These are phyloP conservation scores for Vitellaria paradoxa DNA, from an alignment of 179 eudicot species.

Conservation along the genomic window DNA sequence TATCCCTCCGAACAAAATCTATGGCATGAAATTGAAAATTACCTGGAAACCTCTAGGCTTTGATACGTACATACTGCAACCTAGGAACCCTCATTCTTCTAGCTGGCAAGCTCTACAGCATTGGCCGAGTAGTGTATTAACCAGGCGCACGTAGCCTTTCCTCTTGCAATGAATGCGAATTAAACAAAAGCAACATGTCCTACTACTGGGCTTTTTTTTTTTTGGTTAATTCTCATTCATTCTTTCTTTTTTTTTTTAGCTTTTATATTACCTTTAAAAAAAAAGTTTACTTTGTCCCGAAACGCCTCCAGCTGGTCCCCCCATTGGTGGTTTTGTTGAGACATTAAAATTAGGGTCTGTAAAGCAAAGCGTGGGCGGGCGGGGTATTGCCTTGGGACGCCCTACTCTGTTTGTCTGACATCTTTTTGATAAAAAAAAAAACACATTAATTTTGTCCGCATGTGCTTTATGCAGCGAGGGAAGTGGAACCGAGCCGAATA, in stretches of 20 bases:
- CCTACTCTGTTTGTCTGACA: not conserved
- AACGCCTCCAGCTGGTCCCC: not conserved
- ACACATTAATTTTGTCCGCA: not conserved
- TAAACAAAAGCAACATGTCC: not conserved
- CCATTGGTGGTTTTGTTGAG: not conserved
- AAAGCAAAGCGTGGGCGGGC: no score
- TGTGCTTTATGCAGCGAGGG: conserved; percentile 8
- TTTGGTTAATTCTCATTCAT: no score
- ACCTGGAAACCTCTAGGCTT: no score
- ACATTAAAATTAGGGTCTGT: no score
- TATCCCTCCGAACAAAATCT: no score
- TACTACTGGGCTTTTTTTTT: not conserved
- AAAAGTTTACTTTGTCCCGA: conserved; percentile 13
- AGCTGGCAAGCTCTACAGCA: not conserved
- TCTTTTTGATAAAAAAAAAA: not conserved
- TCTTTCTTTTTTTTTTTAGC: not conserved
- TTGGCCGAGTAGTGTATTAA: not conserved
- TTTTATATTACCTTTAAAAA: not conserved
- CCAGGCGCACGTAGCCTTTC: not conserved
- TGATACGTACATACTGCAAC: not conserved
- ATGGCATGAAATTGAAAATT: no score
- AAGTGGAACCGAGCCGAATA: conserved; percentile 38
- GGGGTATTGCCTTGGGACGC: not conserved
- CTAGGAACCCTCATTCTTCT: not conserved
- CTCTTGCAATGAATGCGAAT: not conserved